Base-by-base conservation (phyloP, 2,329 filamentous ascomycete species). In the Epichloe gansuensis region DNA sequence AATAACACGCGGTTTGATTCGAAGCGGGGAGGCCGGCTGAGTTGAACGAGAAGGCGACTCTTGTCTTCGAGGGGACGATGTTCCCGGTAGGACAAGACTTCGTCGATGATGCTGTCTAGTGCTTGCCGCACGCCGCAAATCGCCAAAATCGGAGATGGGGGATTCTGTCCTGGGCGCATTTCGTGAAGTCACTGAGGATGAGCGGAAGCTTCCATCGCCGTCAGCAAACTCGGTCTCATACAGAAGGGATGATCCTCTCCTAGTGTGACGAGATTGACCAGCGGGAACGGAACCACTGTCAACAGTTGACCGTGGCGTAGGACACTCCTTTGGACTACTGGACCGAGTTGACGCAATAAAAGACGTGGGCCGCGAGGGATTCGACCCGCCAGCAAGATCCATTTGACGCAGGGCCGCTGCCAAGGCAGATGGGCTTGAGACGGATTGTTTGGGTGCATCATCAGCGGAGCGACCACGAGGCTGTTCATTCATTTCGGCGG, bases 201-300 rank as follows among this genome's bases (percentile, higher is more conserved):
- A 97, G 43, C 86, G 81, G 51, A 89, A 77, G 65, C 90, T 97
- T 51, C 86, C 87, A 63, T 98, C 93, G 61, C 90, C 95, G 51
- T 89, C 89, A 11, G 82, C 84, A 21, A 81, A 72, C 65, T 98
- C 93, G 56, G 87, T 90, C 59, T 95, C 91, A 35, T 89, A 77
- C 47, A 89, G 77, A 56, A 93, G 75, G 0, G 89, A 90, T 3
- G 60, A 63, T 11, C 83, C 84, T 31, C 89, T 80, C 51, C 90
- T 87, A 51, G 82, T 85, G 51, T 87, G 67, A 27, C 73, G 76
- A 49, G 77, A 71, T 51, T 79, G 80, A 7, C 76, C 74, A 4
- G 84, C 69, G 56, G 72, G 78, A 56, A 77, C 80, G 49, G 74
- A 62, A 8, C 74, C 71, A 31, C 79, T 80, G 45, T 57, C 57